phyloP scores from a whole-genome alignment of 805 yeast species.

The Myxozyma nipponensis region DNA sequence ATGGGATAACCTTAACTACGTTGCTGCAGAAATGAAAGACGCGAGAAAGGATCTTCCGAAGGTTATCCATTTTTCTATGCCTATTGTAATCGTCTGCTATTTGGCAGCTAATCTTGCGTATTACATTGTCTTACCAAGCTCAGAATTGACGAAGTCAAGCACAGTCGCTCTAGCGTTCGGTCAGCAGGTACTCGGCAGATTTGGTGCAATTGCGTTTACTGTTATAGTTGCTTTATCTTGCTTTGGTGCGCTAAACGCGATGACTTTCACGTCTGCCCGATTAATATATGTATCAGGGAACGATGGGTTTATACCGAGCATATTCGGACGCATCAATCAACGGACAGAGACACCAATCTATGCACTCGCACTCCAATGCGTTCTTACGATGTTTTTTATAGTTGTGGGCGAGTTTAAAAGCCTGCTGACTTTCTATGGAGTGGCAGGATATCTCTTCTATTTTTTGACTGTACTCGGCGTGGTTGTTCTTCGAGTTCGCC shows the following conservation, averaged over 20 bases:
- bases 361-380: conserved; percentile 37
- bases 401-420: conserved; percentile 39
- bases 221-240: conserved; percentile 40
- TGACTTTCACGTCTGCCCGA: conserved; percentile 38
- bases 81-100: conserved; percentile 39
- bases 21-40: conserved; percentile 42
- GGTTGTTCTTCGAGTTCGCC: conserved; percentile 35
- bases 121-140: conserved; percentile 71
- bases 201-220: conserved; percentile 36
- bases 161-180: conserved; percentile 40
- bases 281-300: conserved; percentile 39
- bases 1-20: conserved; percentile 44
- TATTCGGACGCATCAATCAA: conserved; percentile 30
- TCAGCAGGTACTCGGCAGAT: conserved; percentile 31
- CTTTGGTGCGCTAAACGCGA: conserved; percentile 43
- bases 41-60: conserved; percentile 39
- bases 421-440: conserved; percentile 38
- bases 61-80: conserved; percentile 42
- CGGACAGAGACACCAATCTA: conserved; percentile 36
- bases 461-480: conserved; percentile 40
- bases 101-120: conserved; percentile 39
- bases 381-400: conserved; percentile 35
- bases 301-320: conserved; percentile 36
- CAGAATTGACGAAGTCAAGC: conserved; percentile 40
- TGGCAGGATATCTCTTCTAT: conserved; percentile 27